Base-by-base conservation (phyloP, 1,139 yeast species). In the Sugiyamaella japonica region DNA sequence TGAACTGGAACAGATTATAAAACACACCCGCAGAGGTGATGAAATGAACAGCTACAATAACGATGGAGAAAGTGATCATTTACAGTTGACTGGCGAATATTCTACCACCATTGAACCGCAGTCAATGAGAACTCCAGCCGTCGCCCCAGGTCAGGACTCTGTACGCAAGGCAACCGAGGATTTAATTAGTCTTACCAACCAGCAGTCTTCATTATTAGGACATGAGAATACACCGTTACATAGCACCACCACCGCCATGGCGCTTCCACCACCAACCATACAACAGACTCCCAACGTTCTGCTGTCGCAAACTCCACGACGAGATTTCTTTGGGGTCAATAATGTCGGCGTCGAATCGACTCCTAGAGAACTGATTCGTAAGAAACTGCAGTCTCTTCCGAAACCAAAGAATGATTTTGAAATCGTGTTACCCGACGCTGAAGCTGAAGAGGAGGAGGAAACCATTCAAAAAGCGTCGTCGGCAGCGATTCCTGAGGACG, bases 341-440 rank as follows among this genome's bases (percentile, higher is more conserved):
- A 52, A 47, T 16, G 38, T 47, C n/a, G 58, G 51, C 13, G 47
- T 56, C 16, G 63, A 47, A n/a, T 60, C 65, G 1, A 57, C 61
- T 1, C 65, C 67, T 1, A 54, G 63, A 7, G 58, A 53, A 3
- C 54, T 50, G 6, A 43, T 72, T 13, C 62, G 66, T 25, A 54
- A 61, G 6, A 71, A 73, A 15, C 73, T 83, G 44, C 68, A 71
- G 3, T 58, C 63, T 1, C 67, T 84, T 9, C 86, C 89, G 0
- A 70, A 72, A 47, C 86, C 89, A 0, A 73, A 75, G 59, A 82
- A 84, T 60, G 85, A 83, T 56, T 82, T 79, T 63, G 86, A 84
- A 55, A 68, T 80, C n/a, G 70, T 73, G 5, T 65, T 73, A 1
- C 73, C 74, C 2, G 70, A 58, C 15, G 70, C 64, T 16, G 64